Evolutionary conservation across 1,284 basidiomycete species (phyloP), one percentile per base, ranked within the genome.

Genomic region (Gomphus sp.): DNA sequence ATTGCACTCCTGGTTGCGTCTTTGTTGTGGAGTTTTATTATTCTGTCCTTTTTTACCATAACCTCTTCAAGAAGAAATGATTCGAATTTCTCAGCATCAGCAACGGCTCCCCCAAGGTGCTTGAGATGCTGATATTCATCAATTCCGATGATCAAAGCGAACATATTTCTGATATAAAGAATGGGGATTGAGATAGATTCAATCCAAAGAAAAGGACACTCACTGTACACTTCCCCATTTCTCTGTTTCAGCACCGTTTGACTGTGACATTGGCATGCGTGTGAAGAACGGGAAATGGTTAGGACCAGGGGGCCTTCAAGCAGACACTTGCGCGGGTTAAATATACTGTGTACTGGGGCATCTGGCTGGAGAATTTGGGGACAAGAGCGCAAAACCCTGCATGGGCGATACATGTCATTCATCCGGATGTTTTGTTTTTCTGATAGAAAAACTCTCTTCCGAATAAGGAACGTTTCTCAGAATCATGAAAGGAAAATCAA

Each of bases 231-330:
- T 16, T 14, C 43, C 43, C 43, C 43, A 44, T 44, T 79, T 69
- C 12, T 74, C 76, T 36, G 34, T 36, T 36, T 36, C 6, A 6
- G 34, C n/a, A n/a, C n/a, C n/a, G 34, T 4, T 10, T 36, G 34
- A 36, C 10, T 10, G 10, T 36, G 34, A n/a, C n/a, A n/a, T n/a
- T n/a, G n/a, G n/a, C n/a, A n/a, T 36, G 34, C 10, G 34, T 36
- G 10, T 36, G 34, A 36, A 36, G 34, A 36, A 6, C 10, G 6
- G 34, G 34, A 36, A 36, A n/a, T n/a, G n/a, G n/a, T n/a, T n/a
- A n/a, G n/a, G n/a, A n/a, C n/a, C n/a, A n/a, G n/a, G n/a, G n/a
- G n/a, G n/a, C n/a, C n/a, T n/a, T n/a, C n/a, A n/a, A n/a, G n/a
- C n/a, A n/a, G n/a, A n/a, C n/a, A n/a, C n/a, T n/a, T n/a, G n/a